phyloP scores from a whole-genome alignment of 1,139 yeast species.

The Yamadazyma epiphylla region DNA sequence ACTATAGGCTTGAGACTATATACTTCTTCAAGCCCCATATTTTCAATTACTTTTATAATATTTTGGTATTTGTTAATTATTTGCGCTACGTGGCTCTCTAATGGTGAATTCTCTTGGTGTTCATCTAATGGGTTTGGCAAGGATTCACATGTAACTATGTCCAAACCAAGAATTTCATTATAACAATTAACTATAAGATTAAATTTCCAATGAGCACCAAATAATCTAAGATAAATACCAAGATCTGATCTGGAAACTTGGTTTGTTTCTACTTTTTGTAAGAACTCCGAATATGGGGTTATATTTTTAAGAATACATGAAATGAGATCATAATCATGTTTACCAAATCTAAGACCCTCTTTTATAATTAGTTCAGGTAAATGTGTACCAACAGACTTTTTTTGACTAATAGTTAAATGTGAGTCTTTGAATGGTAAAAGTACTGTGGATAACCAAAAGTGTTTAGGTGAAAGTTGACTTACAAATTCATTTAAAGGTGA shows the following conservation, averaged over 20 bases:
- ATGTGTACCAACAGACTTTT: constrained; percentile 29
- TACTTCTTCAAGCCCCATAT: constrained; percentile 34
- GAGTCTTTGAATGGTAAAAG: constrained; percentile 46
- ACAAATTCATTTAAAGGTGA: neutral
- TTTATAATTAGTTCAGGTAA: constrained; percentile 45
- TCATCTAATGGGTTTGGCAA: constrained; percentile 9
- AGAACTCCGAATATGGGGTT: constrained; percentile 10
- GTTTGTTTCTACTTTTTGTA: constrained; percentile 14
- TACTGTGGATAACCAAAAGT: constrained; percentile 47
- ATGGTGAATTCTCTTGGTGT: constrained; percentile 4
- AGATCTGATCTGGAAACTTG: constrained; percentile 48
- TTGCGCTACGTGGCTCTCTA: neutral
- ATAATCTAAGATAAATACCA: constrained; percentile 57
- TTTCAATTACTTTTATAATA: constrained; percentile 23
- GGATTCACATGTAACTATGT: constrained; percentile 1
- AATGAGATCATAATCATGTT: constrained; percentile 50
- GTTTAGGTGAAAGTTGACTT: constrained; percentile 14
- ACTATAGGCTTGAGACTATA: constrained; percentile 50
- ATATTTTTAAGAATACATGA: constrained; percentile 29
- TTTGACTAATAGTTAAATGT: constrained; percentile 20
- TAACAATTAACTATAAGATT: constrained; percentile 32
- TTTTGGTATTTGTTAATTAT: constrained; percentile 26
- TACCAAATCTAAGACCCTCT: constrained; percentile 70
- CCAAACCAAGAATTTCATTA: constrained; percentile 19
- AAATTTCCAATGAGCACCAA: constrained; percentile 50